A percentile compares a stretch with the other conserved stretches of the same genome.
Conservation (phyloP, 1,139 yeast species). For the Candida sanyaensis region DNA sequence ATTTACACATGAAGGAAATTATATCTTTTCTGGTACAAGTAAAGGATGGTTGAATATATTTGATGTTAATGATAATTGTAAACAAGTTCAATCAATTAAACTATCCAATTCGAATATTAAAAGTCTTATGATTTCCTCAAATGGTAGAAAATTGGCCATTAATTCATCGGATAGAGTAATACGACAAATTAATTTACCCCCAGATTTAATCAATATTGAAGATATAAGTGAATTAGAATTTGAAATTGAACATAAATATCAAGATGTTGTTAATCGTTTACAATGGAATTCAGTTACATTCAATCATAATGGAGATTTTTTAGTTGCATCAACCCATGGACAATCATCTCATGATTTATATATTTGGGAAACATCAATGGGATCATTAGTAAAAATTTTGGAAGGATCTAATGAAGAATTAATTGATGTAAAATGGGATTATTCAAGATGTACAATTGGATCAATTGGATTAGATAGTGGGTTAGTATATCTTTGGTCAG, state of each 20-base stretch:
- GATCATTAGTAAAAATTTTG: conserved; percentile 81
- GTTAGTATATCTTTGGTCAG: conserved; percentile 78
- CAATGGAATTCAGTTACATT: conserved; percentile 88
- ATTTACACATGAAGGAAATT: conserved; percentile 47
- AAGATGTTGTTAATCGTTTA: conserved; percentile 83
- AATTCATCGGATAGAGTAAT: conserved; percentile 85
- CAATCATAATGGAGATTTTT: conserved; percentile 78
- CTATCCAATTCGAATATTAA: conserved; percentile 74
- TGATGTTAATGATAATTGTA: conserved; percentile 18
- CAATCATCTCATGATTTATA: conserved; percentile 85
- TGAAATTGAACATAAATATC: conserved; percentile 79
- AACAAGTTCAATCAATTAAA: conserved; percentile 51
- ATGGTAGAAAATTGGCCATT: conserved; percentile 70
- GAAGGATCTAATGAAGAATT: conserved; percentile 93
- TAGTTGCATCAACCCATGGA: conserved; percentile 87
- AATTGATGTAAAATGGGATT: conserved; percentile 86
- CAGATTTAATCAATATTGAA: conserved; percentile 42
- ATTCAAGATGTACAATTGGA: conserved; percentile 69
- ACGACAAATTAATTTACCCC: conserved; percentile 65
- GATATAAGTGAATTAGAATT: conserved; percentile 51
- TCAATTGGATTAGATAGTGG: conserved; percentile 94
- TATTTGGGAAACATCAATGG: conserved; percentile 91
- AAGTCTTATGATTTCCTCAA: conserved; percentile 62
- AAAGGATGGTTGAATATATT: conserved; percentile 74
- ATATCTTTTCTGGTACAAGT: conserved; percentile 72